phyloP scores from a whole-genome alignment of 1,284 basidiomycete genomes.

The Polyporus tsugae region DNA sequence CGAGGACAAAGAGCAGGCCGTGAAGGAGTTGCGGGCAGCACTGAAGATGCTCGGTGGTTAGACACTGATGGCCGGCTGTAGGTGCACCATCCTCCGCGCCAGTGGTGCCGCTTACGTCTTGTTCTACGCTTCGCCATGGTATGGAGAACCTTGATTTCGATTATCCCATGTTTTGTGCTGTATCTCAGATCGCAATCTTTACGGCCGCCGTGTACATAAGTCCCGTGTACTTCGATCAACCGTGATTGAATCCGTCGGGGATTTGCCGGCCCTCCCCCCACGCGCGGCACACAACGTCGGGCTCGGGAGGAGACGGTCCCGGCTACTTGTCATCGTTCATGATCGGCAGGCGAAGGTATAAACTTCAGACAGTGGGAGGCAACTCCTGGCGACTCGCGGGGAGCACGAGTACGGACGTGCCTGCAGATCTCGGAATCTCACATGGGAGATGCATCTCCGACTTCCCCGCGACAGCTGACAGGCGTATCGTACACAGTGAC shows the following conservation, averaged over 20 bases:
- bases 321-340: not conserved
- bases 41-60: constrained; percentile 71
- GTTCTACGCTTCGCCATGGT: not conserved
- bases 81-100: not conserved
- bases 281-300: not conserved
- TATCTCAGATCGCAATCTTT: constrained; percentile 8
- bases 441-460: constrained; percentile 7
- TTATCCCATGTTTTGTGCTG: not conserved
- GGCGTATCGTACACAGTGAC: constrained; percentile 18
- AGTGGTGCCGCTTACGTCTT: constrained; percentile 6
- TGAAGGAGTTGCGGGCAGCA: constrained; percentile 80
- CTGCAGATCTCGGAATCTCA: constrained; percentile 7
- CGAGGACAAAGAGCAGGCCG: constrained; percentile 87
- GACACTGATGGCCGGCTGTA: not conserved
- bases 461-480: constrained; percentile 13
- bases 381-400: not conserved
- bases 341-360: not conserved
- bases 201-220: not conserved
- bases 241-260: constrained; percentile 5
- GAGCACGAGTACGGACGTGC: not conserved
- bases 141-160: constrained; percentile 7
- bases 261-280: not conserved
- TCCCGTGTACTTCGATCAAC: constrained; percentile 6
- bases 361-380: not conserved
- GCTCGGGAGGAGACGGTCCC: no score